Conservation (phyloP, 83 land plant genomes). For the Thuja plicata region DNA sequence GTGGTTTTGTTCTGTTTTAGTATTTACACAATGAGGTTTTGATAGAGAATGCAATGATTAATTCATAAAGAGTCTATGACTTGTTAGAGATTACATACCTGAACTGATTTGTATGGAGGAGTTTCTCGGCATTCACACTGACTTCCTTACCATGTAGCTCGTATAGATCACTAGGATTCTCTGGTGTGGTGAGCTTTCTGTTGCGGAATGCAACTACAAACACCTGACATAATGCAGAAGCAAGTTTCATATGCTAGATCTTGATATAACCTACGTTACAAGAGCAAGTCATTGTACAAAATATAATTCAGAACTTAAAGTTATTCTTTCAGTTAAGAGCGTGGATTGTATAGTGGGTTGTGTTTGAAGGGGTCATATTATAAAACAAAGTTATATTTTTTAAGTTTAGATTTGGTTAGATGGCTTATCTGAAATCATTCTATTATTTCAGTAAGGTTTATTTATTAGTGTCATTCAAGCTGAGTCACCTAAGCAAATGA, state of each 20-base stretch:
- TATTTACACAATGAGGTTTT: neutral
- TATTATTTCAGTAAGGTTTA: too few relatives aligned
- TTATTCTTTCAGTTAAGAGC: too few relatives aligned
- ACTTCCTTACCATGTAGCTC: constrained; percentile 10
- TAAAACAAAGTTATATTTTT: too few relatives aligned
- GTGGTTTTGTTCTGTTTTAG: neutral
- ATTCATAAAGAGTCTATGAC: neutral
- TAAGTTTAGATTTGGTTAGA: too few relatives aligned
- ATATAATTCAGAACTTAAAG: too few relatives aligned
- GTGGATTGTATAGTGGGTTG: too few relatives aligned
- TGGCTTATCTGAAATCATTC: too few relatives aligned
- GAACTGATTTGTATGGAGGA: constrained; percentile 18
- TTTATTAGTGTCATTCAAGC: too few relatives aligned
- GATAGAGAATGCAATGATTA: neutral
- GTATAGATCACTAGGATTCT: constrained; percentile 11
- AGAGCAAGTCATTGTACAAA: too few relatives aligned
- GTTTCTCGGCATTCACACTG: neutral
- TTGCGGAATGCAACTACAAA: constrained; percentile 29
- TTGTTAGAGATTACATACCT: neutral
- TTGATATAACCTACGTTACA: too few relatives aligned
- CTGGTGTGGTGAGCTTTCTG: constrained; percentile 10
- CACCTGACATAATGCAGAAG: constrained; percentile 13
- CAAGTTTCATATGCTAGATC: neutral
- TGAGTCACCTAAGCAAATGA: too few relatives aligned
- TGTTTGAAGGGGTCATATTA: too few relatives aligned